Conservation (phyloP, 805 yeast genomes). For the Myxozyma vanderwaltii region DNA sequence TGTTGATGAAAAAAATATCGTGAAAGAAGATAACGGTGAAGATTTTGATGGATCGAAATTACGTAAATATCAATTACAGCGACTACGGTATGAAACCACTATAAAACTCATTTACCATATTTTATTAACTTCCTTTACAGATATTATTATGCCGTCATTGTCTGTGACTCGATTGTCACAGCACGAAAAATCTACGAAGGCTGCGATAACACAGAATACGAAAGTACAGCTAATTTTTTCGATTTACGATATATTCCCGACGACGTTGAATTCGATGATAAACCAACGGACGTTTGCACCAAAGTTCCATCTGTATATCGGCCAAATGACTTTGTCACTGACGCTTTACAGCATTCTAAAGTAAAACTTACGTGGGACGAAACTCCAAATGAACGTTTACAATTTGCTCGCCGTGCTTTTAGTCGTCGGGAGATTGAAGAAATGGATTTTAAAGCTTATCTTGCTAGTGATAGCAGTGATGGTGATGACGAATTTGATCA, state of each 20-base stretch:
- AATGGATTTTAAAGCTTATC: conserved; percentile 80
- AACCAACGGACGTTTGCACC: conserved; percentile 71
- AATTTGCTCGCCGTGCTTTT: conserved; percentile 76
- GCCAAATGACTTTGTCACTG: conserved; percentile 84
- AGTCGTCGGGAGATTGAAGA: conserved; percentile 73
- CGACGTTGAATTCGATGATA: conserved; percentile 81
- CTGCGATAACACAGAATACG: conserved; percentile 95
- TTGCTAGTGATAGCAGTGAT: conserved; percentile 73
- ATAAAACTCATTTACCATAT: too few relatives aligned
- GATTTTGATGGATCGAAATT: conserved; percentile 84
- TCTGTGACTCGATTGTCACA: conserved; percentile 72
- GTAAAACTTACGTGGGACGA: conserved; percentile 98
- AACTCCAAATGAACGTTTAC: conserved; percentile 86
- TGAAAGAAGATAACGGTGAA: conserved; percentile 79
- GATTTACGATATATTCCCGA: conserved; percentile 93
- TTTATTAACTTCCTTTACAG: neutral
- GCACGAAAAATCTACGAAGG: conserved; percentile 76
- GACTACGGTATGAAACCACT: conserved; percentile 66
- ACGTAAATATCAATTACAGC: conserved; percentile 87
- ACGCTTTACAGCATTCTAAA: conserved; percentile 93
- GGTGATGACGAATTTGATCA: conserved; percentile 54
- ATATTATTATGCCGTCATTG: conserved; percentile 88
- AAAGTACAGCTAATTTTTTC: conserved; percentile 90
- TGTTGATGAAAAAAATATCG: conserved; percentile 66
- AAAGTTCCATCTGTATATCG: conserved; percentile 75